Base-by-base conservation (phyloP, 805 yeast genomes). In the Wickerhamiella cacticola region DNA sequence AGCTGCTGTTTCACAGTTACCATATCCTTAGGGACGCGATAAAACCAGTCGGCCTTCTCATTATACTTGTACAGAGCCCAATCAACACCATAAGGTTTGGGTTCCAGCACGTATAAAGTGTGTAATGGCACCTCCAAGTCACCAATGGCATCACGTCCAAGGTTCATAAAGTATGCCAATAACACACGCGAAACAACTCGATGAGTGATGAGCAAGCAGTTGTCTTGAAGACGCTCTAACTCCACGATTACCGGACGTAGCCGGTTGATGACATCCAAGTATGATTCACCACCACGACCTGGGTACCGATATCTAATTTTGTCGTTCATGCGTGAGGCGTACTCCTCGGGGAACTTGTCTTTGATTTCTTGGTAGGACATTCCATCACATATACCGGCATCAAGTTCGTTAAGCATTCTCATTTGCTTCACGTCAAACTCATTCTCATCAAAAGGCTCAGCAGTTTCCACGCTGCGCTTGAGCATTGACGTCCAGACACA, bases 241-340 rank as follows among this genome's bases (percentile, higher is more conserved):
- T 89, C 98, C 10, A 86, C 86, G 53, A 89, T 89, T 16, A 89
- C 76, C 1, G 96, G 94, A 51, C 94, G 72, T 49, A 89, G 71
- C 52, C 98, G 72, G 55, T 87, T 85, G 59, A 92, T 81, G 10
- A 92, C 98, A 65, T 89, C 97, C 55, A 89, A 67, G 57, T 89
- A 89, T 0, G 95, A 83, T 64, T 89, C 98, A 15, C 98, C 98
- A 6, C 97, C 96, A 44, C 86, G 83, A 3, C 98, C 98, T 1
- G 97, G 98, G 60, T 89, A 89, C 51, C 98, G 70, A 64, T 89
- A 89, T 15, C 80, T 70, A 56, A 89, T 70, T 64, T 89, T 89
- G 63, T 86, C 82, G 36, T 72, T 69, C 55, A 85, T 65, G 50
- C 97, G 74, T 15, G 86, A 74, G 36, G 74, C 76, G 60, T 80